Evolutionary conservation across 352 stramenopile genomes (phyloP), one percentile per base, ranked within the genome.

Genomic region (Phytophthora hibernalis): DNA sequence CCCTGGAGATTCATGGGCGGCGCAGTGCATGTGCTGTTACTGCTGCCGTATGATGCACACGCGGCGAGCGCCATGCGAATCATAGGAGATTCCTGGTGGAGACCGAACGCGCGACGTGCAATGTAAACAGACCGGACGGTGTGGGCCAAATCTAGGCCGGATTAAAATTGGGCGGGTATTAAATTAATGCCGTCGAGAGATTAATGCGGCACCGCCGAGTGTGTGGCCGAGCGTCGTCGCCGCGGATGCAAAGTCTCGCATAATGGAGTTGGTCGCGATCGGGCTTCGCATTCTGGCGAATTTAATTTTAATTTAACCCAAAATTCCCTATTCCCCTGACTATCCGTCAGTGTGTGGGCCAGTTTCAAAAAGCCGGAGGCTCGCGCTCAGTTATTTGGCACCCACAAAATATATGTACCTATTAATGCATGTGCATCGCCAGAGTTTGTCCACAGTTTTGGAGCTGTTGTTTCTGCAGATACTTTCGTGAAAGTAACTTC

Each of bases 251-350:
- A 1, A 0, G 16, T 18, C n/a, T n/a, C n/a, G n/a, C n/a, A n/a
- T n/a, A n/a, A n/a, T n/a, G n/a, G n/a, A n/a, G n/a, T n/a, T n/a
- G n/a, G n/a, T n/a, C n/a, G n/a, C n/a, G n/a, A n/a, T n/a, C n/a
- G 24, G 24, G 24, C 28, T 31, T 31, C 5, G 28, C 28, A 31
- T 31, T 44, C 24, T n/a, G n/a, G n/a, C n/a, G n/a, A n/a, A n/a
- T n/a, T n/a, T n/a, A n/a, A n/a, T n/a, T n/a, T n/a, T n/a, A n/a
- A n/a, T n/a, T n/a, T n/a, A n/a, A n/a, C n/a, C n/a, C n/a, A n/a
- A n/a, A n/a, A n/a, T n/a, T n/a, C 38, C 55, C 63, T 66, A 71
- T 61, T 53, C 63, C 12, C 55, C 44, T 33, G 53, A 51, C 52
- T 69, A 63, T 68, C 48, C 16, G 24, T 28, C 3, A 6, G 24